Evolutionary conservation across 2,329 filamentous ascomycete species (phyloP).

Genomic region (Fusarium sp.): DNA sequence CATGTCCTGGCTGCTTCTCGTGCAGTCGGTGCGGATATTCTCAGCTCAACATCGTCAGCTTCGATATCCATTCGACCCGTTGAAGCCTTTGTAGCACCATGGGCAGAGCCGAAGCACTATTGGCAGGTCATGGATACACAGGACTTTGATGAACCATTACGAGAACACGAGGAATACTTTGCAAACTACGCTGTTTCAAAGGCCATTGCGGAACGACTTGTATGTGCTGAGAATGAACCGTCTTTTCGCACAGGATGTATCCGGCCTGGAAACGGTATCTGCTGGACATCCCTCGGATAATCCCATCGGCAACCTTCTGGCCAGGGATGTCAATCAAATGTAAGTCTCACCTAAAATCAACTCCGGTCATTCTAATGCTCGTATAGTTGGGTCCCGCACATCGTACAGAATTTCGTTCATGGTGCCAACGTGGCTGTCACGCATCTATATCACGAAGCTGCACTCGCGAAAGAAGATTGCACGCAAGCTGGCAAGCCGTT

Average conservation of each 20-base stretch:
- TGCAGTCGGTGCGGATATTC: not conserved
- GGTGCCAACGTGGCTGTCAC: conserved; percentile 18
- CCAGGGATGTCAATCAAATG: not conserved
- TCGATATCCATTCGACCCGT: conserved; percentile 5
- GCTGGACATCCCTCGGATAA: conserved; percentile 7
- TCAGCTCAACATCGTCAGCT: conserved; percentile 9
- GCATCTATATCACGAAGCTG: conserved; percentile 14
- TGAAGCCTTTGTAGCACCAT: conserved; percentile 2
- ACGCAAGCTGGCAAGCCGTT: conserved; percentile 9
- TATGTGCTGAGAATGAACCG: not conserved
- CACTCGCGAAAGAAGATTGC: not conserved
- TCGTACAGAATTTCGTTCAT: conserved; percentile 6
- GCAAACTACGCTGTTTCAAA: conserved; percentile 6
- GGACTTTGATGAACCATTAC: not conserved
- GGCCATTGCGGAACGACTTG: not conserved
- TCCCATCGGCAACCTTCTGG: not conserved
- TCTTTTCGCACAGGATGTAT: conserved; percentile 18
- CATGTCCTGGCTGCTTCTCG: conserved; percentile 9
- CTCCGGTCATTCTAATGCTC: not conserved
- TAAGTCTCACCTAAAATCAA: accelerated
- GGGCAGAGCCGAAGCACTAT: not conserved
- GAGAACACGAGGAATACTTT: not conserved
- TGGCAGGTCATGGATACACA: not conserved
- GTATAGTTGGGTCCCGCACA: conserved; percentile 3
- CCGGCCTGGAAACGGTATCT: conserved; percentile 13